Conservation (phyloP, 768 basidiomycete genomes). For the Pisolithus tinctorius region DNA sequence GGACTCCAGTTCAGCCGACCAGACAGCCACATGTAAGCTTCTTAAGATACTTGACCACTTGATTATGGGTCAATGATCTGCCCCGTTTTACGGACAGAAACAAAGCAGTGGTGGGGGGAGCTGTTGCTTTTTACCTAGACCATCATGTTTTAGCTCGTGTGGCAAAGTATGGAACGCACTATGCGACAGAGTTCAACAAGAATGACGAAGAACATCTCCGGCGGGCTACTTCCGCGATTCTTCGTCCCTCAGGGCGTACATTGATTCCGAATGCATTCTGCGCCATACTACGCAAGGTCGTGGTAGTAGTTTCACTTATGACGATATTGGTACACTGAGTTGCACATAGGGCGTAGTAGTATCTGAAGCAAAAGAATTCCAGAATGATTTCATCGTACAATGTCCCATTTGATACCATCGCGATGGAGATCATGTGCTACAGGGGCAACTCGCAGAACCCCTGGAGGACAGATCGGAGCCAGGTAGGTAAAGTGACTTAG, state of each 20-base stretch:
- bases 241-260: constrained; percentile 26
- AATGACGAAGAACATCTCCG: constrained; percentile 22
- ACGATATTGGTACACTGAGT: not conserved
- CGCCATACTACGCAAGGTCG: constrained; percentile 25
- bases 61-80: not conserved
- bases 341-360: constrained; percentile 17
- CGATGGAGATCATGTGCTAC: constrained; percentile 27
- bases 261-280: constrained; percentile 28
- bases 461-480: constrained; percentile 27
- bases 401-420: constrained; percentile 21
- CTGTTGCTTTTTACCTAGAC: constrained; percentile 37
- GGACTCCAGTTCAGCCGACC: constrained; percentile 41
- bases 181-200: constrained; percentile 23
- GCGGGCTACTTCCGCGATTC: constrained; percentile 21
- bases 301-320: not conserved
- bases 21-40: constrained; percentile 41
- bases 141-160: constrained; percentile 34
- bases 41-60: not conserved
- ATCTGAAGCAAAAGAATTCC: constrained; percentile 26
- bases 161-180: constrained; percentile 34
- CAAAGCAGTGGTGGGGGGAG: constrained; percentile 42
- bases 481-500: constrained; percentile 3
- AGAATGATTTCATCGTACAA: constrained; percentile 27
- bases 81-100: constrained; percentile 24
- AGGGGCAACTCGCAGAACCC: constrained; percentile 17